Evolutionary conservation across 1,139 yeast genomes (phyloP).

Genomic region (Pichia sp.): DNA sequence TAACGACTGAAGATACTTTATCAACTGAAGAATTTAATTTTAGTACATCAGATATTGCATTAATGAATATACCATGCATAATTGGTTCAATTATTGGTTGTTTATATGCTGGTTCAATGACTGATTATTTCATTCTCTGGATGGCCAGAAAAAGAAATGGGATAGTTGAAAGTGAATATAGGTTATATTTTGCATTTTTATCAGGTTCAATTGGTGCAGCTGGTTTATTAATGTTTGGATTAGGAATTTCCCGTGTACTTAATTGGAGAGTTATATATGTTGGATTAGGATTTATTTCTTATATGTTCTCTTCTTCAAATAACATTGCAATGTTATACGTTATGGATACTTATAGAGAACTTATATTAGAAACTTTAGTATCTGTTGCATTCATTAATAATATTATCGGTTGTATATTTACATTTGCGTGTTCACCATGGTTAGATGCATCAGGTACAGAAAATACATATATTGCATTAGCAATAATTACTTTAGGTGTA

Average conservation of each 20-base stretch:
- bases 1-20: constrained; percentile 36
- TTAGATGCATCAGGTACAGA: constrained; percentile 32
- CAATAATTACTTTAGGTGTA: constrained; percentile 31
- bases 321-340: constrained; percentile 37
- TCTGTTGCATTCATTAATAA: constrained; percentile 37
- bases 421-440: constrained; percentile 40
- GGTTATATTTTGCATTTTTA: constrained; percentile 33
- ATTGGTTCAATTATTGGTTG: constrained; percentile 38
- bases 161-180: constrained; percentile 36
- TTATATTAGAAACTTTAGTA: constrained; percentile 36
- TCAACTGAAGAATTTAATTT: constrained; percentile 33
- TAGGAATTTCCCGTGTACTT: constrained; percentile 33
- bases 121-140: constrained; percentile 37
- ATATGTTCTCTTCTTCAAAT: constrained; percentile 36
- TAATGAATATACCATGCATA: constrained; percentile 37
- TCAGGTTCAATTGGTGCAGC: constrained; percentile 36
- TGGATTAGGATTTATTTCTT: constrained; percentile 35
- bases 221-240: constrained; percentile 35
- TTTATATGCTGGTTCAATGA: constrained; percentile 35
- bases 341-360: constrained; percentile 38
- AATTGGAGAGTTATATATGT: constrained; percentile 35
- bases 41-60: constrained; percentile 31
- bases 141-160: constrained; percentile 36
- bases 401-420: constrained; percentile 35
- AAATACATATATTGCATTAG: constrained; percentile 35